Conservation (phyloP, 768 basidiomycete genomes). For the Hortiboletus campestris region DNA sequence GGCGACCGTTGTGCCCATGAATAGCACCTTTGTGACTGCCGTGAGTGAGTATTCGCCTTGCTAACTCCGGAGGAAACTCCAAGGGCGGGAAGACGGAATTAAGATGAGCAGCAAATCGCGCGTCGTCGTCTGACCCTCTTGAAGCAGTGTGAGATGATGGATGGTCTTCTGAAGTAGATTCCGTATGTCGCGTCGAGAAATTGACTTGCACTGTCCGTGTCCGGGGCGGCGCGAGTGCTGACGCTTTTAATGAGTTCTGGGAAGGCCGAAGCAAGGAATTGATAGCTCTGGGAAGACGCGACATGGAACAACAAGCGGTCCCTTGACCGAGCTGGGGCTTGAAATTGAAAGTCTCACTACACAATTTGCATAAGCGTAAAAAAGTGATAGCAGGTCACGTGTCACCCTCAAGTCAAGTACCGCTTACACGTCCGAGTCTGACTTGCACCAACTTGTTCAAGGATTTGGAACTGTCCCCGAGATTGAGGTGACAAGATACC, state of each 20-base stretch:
- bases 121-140: slow-evolving; percentile 10
- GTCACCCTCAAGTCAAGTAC: too few relatives aligned
- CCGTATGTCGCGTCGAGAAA: slow-evolving; percentile 15
- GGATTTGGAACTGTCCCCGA: background rate
- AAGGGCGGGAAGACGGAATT: slow-evolving; percentile 62
- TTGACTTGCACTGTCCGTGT: slow-evolving; percentile 3
- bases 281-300: slow-evolving; percentile 19
- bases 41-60: slow-evolving; percentile 75
- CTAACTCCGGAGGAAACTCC: slow-evolving; percentile 67
- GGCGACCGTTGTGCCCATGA: slow-evolving; percentile 68
- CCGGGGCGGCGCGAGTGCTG: slow-evolving; percentile 15
- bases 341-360: background rate
- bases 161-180: background rate
- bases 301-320: slow-evolving; percentile 14
- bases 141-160: background rate
- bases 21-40: slow-evolving; percentile 65
- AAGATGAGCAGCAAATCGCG: slow-evolving; percentile 51
- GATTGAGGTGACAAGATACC: background rate
- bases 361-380: background rate
- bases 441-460: background rate
- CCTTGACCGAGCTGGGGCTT: background rate
- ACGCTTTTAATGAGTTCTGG: slow-evolving; percentile 9
- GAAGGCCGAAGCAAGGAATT: slow-evolving; percentile 10
- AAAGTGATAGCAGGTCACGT: slow-evolving; percentile 23
- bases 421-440: too few relatives aligned